Percentiles rank a stretch among this genome's conserved stretches.
phyloP scores from a whole-genome alignment of 2,329 filamentous ascomycete genomes.

The Fusarium staphyleae region DNA sequence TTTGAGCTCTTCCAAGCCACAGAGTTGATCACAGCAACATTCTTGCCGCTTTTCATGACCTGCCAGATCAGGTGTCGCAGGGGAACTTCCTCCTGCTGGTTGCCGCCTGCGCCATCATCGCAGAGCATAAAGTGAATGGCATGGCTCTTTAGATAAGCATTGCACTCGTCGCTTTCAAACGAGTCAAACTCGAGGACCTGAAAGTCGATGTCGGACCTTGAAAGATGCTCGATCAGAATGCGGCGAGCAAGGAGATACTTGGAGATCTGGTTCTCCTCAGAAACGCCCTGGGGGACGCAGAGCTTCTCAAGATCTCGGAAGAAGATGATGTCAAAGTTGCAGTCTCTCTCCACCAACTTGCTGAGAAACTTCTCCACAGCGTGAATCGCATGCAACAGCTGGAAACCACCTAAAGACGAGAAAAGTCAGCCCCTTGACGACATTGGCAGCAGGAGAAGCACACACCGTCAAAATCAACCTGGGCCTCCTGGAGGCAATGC shows the following conservation, averaged over 20 bases:
- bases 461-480: conserved; percentile 67
- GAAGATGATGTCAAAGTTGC: conserved; percentile 75
- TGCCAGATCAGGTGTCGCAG: conserved; percentile 39
- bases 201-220: conserved; percentile 9
- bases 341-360: conserved; percentile 67
- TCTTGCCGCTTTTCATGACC: conserved; percentile 63
- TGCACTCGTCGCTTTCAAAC: conserved; percentile 58
- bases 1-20: conserved; percentile 71
- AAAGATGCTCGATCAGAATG: conserved; percentile 70
- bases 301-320: conserved; percentile 64
- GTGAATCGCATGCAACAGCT: conserved; percentile 74
- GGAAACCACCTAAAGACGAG: conserved; percentile 61
- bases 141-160: conserved; percentile 59
- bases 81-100: conserved; percentile 55
- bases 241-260: conserved; percentile 70
- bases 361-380: conserved; percentile 71
- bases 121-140: conserved; percentile 73
- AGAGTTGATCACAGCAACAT: conserved; percentile 68
- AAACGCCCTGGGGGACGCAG: conserved; percentile 57
- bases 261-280: conserved; percentile 23
- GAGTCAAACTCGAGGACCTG: conserved; percentile 55
- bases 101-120: conserved; percentile 62
- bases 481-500: conserved; percentile 66
- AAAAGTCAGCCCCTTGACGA: not conserved
- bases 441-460: not conserved